phyloP scores from a whole-genome alignment of 768 basidiomycete genomes.

The Tylopilus intermedius region DNA sequence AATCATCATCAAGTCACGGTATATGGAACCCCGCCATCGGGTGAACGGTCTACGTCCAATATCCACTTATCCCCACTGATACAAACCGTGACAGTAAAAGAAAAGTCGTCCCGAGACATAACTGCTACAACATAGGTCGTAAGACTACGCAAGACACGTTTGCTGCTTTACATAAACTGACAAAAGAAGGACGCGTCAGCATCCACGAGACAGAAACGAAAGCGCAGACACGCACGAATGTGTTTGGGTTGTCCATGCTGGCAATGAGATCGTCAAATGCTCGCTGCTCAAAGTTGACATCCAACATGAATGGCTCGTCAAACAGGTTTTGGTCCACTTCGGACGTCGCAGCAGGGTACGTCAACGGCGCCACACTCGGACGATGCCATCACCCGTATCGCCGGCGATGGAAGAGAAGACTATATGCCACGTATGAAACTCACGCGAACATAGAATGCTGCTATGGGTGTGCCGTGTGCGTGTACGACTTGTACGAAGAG shows the following conservation, averaged over 20 bases:
- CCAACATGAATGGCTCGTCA: constrained; percentile 28
- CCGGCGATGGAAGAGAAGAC: too few relatives aligned
- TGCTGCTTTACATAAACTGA: constrained; percentile 22
- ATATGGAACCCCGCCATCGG: background rate
- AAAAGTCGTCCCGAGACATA: background rate
- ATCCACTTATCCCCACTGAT: constrained; percentile 1
- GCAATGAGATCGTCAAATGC: constrained; percentile 24
- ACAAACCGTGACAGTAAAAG: background rate
- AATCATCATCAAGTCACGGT: background rate
- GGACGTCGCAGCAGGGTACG: background rate
- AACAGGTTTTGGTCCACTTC: constrained; percentile 21
- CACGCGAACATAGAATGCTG: constrained; percentile 63
- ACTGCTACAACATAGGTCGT: background rate
- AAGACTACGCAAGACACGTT: background rate
- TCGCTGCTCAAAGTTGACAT: constrained; percentile 26
- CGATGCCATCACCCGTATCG: too few relatives aligned
- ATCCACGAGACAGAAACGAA: background rate
- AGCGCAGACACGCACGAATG: constrained; percentile 29
- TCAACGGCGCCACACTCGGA: too few relatives aligned
- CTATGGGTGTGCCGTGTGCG: constrained; percentile 88
- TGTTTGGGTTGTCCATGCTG: constrained; percentile 23
- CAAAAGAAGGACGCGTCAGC: constrained; percentile 5
- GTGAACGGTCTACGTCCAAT: constrained; percentile 13
- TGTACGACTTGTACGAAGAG: constrained; percentile 45
- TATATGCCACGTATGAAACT: too few relatives aligned